Conservation (phyloP, 23 red algal species). For the Gracilaria vermiculophylla region DNA sequence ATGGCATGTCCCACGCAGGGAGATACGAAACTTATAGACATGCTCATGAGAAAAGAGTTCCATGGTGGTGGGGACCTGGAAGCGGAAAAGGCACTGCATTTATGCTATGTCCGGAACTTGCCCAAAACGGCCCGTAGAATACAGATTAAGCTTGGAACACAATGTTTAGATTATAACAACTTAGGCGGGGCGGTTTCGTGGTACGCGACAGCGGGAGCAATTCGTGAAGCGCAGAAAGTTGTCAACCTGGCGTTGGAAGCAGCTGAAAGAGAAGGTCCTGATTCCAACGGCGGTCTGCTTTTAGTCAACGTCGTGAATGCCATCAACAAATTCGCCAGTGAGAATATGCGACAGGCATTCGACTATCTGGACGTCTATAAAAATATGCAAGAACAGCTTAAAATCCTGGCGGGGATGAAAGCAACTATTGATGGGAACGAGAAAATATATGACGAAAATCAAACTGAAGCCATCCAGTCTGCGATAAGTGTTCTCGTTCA, state of each 20-base stretch:
- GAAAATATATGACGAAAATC: not conserved
- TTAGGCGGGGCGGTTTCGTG: constrained; percentile 57
- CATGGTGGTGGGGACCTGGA: constrained; percentile 7
- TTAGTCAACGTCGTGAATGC: constrained; percentile 42
- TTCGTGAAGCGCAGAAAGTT: constrained; percentile 8
- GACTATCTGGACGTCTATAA: constrained; percentile 32
- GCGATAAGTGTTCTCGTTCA: not conserved
- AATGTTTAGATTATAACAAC: constrained; percentile 35
- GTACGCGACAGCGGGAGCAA: constrained; percentile 31
- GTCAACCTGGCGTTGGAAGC: constrained; percentile 21
- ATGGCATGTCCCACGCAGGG: constrained; percentile 42
- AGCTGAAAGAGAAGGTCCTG: constrained; percentile 54
- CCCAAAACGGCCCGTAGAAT: constrained; percentile 25
- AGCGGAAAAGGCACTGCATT: constrained; percentile 49
- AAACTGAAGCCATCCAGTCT: not conserved
- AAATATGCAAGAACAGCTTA: constrained; percentile 15
- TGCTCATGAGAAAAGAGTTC: constrained; percentile 24
- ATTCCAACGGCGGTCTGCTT: constrained; percentile 27
- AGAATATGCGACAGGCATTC: constrained; percentile 35
- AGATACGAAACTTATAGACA: constrained; percentile 13
- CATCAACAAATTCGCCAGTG: constrained; percentile 14
- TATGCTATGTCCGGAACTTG: constrained; percentile 35
- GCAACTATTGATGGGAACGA: not conserved
- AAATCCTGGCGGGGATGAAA: not conserved
- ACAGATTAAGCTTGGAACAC: constrained; percentile 11